phyloP scores from a whole-genome alignment of 2,329 filamentous ascomycete species.

The Fonsecaea multimorphosa region DNA sequence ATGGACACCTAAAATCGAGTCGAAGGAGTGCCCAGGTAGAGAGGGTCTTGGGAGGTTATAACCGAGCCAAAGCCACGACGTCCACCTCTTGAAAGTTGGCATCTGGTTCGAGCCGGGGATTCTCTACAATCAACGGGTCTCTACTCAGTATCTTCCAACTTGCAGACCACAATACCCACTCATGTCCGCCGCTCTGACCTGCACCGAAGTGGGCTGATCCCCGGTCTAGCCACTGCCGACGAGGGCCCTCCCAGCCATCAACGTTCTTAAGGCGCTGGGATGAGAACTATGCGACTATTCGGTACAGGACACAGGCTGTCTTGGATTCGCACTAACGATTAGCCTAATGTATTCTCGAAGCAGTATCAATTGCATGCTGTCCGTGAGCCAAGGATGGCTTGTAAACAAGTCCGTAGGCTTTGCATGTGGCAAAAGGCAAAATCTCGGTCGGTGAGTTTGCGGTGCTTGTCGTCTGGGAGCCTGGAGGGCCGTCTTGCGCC shows the following conservation, averaged over 20 bases:
- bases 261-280: not conserved
- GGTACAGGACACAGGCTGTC: not conserved
- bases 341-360: conserved; percentile 2
- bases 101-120: not conserved
- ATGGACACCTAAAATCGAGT: not conserved
- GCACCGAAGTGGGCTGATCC: conserved; percentile 1
- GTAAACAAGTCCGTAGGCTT: not conserved
- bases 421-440: not conserved
- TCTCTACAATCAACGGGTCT: not conserved
- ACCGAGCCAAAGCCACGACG: not conserved
- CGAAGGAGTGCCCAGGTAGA: not conserved
- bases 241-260: not conserved
- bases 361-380: not conserved
- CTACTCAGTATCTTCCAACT: not conserved
- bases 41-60: not conserved
- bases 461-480: not conserved
- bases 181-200: not conserved
- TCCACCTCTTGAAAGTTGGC: not conserved
- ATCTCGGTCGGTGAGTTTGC: not conserved
- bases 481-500: not conserved
- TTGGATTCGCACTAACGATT: not conserved
- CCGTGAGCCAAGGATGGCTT: not conserved
- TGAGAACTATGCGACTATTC: not conserved
- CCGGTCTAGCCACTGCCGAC: not conserved
- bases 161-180: not conserved